Evolutionary conservation across 2,329 filamentous ascomycete genomes (phyloP), one percentile per base, ranked within the genome.

Genomic region (Chaetomium sp.): DNA sequence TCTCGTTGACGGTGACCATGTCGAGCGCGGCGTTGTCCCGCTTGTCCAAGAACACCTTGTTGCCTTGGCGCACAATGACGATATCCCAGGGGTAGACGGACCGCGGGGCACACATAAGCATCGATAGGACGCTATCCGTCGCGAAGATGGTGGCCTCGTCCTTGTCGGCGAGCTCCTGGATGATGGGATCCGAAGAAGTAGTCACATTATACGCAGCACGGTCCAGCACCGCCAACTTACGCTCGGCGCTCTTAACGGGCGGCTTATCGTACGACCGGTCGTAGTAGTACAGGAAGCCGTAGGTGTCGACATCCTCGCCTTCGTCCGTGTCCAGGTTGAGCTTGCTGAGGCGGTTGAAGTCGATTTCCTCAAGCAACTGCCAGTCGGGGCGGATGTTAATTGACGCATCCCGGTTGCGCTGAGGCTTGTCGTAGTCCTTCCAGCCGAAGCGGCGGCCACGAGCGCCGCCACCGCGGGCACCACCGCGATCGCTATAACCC

Each of bases 31-130:
- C 91, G 67, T 91, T 92, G 59, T 96, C 91, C 63, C 94, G 89
- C 85, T 99, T 99, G 81, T 99, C 94, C 63, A 99, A 85, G 84
- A 91, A 99, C 74, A 99, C 85, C 83, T 96, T 96, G 84, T 91
- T 89, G 72, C 88, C 90, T 72, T 95, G 90, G 72, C 89, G 86
- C 61, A 90, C 79, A 68, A 99, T 95, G 70, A 99, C 87, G 67
- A 99, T 86, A 74, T 99, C 94, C 94, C 94, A 99, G 44, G 91
- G 91, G 79, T 97, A 97, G 61, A 99, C 89, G 56, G 90, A 96
- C 68, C 95, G 89, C 57, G 94, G 89, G 51, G 94, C 86, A 76
- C 94, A 99, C 94, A 99, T 99, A 67, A 99, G 86, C 91, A 96
- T 97, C 63, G 92, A 97, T 58, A 99, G 84, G 67, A 99, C 91